phyloP scores from a whole-genome alignment of 148 eudicot genomes.

The Chenopodium quinoa region DNA sequence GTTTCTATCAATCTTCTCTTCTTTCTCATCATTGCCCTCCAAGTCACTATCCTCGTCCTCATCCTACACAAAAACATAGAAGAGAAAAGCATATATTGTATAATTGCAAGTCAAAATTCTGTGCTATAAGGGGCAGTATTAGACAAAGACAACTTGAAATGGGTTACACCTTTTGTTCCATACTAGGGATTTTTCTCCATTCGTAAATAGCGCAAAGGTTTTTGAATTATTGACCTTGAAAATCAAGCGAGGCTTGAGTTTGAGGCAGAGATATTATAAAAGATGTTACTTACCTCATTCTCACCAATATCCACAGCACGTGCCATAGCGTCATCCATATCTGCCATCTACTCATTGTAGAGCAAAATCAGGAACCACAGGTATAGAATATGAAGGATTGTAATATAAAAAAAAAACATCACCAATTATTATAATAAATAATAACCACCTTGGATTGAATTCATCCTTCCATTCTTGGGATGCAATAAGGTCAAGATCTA shows the following conservation, averaged over 20 bases:
- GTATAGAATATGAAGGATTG: background rate
- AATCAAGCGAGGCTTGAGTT: background rate
- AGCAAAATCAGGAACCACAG: slow-evolving; percentile 11
- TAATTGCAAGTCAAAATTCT: slow-evolving; percentile 3
- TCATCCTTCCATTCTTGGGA: background rate
- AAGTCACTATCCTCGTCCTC: slow-evolving; percentile 74
- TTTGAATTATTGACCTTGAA: background rate
- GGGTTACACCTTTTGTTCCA: background rate
- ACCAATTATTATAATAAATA: background rate
- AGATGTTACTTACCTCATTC: slow-evolving; percentile 62
- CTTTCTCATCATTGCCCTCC: slow-evolving; percentile 53
- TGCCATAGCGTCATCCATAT: slow-evolving; percentile 97
- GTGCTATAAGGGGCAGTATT: slow-evolving; percentile 6
- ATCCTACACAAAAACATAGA: slow-evolving; percentile 41
- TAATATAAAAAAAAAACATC: background rate
- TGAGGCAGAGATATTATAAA: background rate
- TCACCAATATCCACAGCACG: slow-evolving; percentile 97
- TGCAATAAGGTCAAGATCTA: background rate
- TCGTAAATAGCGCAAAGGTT: background rate
- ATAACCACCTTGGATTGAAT: background rate
- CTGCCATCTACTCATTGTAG: slow-evolving; percentile 50
- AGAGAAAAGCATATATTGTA: background rate
- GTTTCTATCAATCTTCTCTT: slow-evolving; percentile 77
- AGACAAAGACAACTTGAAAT: background rate
- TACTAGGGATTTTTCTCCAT: background rate